Conservation (phyloP, 495 filamentous ascomycete genomes). For the Geoglossum glabrum region DNA sequence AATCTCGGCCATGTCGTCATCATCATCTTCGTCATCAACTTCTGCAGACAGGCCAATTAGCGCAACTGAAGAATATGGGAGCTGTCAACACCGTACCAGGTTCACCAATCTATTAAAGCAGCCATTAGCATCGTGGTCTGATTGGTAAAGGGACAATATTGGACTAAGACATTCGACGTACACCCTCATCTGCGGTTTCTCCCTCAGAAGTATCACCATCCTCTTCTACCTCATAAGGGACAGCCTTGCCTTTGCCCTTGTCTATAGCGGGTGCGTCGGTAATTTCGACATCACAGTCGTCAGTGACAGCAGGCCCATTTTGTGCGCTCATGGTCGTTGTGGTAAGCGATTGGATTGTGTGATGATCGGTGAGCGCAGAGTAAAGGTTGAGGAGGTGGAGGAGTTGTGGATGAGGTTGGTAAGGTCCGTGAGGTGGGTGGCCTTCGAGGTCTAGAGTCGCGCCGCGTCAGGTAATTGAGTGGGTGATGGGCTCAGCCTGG, state of each 20-base stretch:
- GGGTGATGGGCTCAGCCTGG: not conserved
- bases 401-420: not conserved
- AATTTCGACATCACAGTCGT: slow-evolving; percentile 11
- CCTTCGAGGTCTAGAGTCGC: not conserved
- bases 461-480: not conserved
- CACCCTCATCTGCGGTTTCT: not conserved
- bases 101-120: not conserved
- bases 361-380: not conserved
- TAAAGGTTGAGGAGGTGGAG: not conserved
- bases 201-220: not conserved
- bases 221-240: slow-evolving; percentile 1
- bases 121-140: not conserved
- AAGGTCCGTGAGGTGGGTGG: not conserved
- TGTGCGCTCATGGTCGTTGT: slow-evolving; percentile 11
- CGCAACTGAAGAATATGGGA: not conserved
- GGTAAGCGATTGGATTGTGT: not conserved
- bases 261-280: slow-evolving; percentile 11
- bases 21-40: slow-evolving; percentile 44
- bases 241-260: slow-evolving; percentile 25
- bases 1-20: slow-evolving; percentile 78
- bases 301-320: not conserved
- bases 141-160: not conserved
- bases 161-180: not conserved
- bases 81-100: not conserved
- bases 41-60: not conserved